Evolutionary conservation across 1,284 basidiomycete species (phyloP).

Genomic region (Tetrapyrgos nigripes): DNA sequence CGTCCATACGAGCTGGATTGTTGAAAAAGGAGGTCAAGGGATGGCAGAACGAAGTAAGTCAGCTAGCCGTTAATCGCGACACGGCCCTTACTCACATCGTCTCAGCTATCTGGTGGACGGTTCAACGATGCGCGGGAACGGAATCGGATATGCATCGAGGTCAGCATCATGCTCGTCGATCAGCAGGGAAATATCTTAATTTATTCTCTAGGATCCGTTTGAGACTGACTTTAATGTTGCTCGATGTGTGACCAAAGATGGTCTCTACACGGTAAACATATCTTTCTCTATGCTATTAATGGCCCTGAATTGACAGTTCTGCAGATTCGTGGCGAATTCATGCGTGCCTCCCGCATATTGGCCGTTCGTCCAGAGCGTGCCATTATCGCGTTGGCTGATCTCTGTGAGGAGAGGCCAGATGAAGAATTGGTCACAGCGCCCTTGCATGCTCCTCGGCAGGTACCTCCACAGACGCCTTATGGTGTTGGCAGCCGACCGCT

Average conservation of each 20-base stretch:
- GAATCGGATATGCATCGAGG: slow-evolving; percentile 94
- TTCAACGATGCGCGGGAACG: slow-evolving; percentile 85
- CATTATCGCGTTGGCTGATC: slow-evolving; percentile 78
- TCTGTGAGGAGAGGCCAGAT: slow-evolving; percentile 81
- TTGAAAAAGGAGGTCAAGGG: slow-evolving; percentile 92
- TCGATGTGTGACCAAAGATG: slow-evolving; percentile 95
- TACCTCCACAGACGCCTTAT: slow-evolving; percentile 74
- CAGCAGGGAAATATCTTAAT: neutral
- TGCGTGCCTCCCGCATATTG: slow-evolving; percentile 91
- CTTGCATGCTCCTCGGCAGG: slow-evolving; percentile 53
- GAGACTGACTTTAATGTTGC: slow-evolving; percentile 96
- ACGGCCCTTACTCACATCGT: slow-evolving; percentile 6
- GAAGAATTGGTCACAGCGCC: slow-evolving; percentile 63
- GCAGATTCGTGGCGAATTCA: slow-evolving; percentile 98
- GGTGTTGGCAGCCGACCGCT: slow-evolving; percentile 66
- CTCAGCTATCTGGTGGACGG: slow-evolving; percentile 52
- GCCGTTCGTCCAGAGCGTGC: slow-evolving; percentile 82
- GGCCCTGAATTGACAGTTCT: slow-evolving; percentile 6
- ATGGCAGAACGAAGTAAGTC: slow-evolving; percentile 89
- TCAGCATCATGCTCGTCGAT: slow-evolving; percentile 38
- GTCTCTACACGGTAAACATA: slow-evolving; percentile 84
- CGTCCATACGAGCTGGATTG: slow-evolving; percentile 89
- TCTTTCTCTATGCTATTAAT: neutral
- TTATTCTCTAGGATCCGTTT: slow-evolving; percentile 83
- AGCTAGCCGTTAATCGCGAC: neutral